Evolutionary conservation across 176 grass and related monocot species (phyloP), one percentile per base, ranked within the genome.

Genomic region (Coix lacrymajobi): DNA sequence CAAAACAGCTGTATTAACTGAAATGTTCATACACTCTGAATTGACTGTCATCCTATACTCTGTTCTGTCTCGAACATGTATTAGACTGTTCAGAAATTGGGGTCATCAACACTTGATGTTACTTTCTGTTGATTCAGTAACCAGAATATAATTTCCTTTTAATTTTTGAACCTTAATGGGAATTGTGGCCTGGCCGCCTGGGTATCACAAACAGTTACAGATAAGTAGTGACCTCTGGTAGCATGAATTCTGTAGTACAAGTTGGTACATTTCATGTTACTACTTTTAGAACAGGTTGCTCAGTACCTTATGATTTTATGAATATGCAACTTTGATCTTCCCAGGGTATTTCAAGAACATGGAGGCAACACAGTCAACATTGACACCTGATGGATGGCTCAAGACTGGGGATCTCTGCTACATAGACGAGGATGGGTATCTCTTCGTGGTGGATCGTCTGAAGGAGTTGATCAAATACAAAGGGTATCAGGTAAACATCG

Each of bases 381-480:
- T 96, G 3, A 90, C 92, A 44, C 78, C 85, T 14, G 87, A 96
- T 1, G 96, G 96, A 51, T 99, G 96, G 96, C 91, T 99, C 11
- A 89, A 83, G 74, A 99, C 93, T 0, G 96, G 96, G 32, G 96
- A 99, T 83, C 82, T 99, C 40, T 99, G 96, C 77, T 99, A 99
- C 85, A 92, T 99, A 66, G 96, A 99, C 19, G 91, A 96, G 43
- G 91, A 91, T 76, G 96, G 93, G 10, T 99, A 96, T 91, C 91
- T 99, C 34, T 99, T 96, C n/a, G 83, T 99, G 1, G 96, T 99
- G 8, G 96, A 96, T 57, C 84, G 96, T 44, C 91, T 99, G 4
- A 99, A 99, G 63, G 96, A 99, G 36, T 69, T 99, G 73, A 99
- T 93, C 86, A 99, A 99, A 87, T 99, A 99, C 84, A 99, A 96